These are phyloP conservation scores for Amanita fuliginea DNA, from an alignment of 768 basidiomycete genomes.

Conservation along the genomic window DNA sequence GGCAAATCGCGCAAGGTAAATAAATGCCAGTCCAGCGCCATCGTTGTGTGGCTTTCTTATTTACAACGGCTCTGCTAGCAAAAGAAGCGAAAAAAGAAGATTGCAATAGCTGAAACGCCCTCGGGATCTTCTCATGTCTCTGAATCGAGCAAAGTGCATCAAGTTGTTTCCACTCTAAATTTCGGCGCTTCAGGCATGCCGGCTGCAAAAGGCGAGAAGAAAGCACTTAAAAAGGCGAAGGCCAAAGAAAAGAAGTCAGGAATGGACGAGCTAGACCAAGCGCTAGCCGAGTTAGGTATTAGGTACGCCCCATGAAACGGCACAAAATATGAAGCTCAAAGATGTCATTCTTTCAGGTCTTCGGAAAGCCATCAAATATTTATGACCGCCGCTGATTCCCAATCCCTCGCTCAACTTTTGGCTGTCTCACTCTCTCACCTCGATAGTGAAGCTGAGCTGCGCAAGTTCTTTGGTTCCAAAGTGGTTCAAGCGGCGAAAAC, in stretches of 20 bases:
- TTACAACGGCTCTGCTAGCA: slow-evolving; percentile 10
- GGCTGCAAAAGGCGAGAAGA: slow-evolving; percentile 34
- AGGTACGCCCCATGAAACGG: slow-evolving; percentile 36
- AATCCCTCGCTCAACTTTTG: slow-evolving; percentile 44
- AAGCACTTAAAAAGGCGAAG: slow-evolving; percentile 52
- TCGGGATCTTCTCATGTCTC: neutral
- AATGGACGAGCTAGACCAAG: slow-evolving; percentile 74
- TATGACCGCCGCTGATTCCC: slow-evolving; percentile 17
- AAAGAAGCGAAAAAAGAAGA: slow-evolving; percentile 34
- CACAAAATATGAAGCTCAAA: neutral
- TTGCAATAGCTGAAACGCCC: slow-evolving; percentile 6
- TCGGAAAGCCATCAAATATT: slow-evolving; percentile 41
- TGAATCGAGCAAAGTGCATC: no score
- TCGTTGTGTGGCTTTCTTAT: neutral
- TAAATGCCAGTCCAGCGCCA: neutral
- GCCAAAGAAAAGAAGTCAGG: slow-evolving; percentile 56
- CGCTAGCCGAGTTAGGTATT: slow-evolving; percentile 71
- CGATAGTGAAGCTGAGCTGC: slow-evolving; percentile 84
- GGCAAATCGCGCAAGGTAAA: slow-evolving; percentile 30
- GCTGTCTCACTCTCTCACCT: slow-evolving; percentile 74
- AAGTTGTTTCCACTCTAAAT: no score
- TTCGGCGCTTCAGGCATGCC: slow-evolving; percentile 6
- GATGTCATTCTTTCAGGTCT: neutral
- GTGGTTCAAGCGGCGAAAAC: slow-evolving; percentile 61
- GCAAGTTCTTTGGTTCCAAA: slow-evolving; percentile 87